Base-by-base conservation (phyloP, 1,284 basidiomycete genomes). In the Phlebopus sp. region DNA sequence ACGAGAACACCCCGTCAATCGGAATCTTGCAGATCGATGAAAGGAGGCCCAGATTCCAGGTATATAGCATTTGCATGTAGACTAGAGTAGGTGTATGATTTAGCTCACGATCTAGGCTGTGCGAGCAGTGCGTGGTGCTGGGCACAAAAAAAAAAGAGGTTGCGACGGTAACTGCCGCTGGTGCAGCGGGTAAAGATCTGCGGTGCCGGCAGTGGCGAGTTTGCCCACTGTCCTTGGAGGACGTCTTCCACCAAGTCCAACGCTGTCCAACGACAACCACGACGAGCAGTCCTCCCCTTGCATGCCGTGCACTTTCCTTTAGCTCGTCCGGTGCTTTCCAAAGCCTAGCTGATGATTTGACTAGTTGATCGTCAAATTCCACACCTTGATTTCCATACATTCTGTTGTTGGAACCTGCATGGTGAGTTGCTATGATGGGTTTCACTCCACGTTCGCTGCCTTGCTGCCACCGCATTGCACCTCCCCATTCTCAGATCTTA, bases 381-480 rank as follows among this genome's bases (percentile, higher is more conserved):
- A 37, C 37, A 23, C 18, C 21, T 42, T 46, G 37, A n/a, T 47
- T 36, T 47, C 31, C 17, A 13, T 49, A 34, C 44, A 44, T 39
- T 41, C 44, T 47, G 36, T 34, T 47, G 31, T 38, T 54, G 49
- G 48, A 47, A 48, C 53, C 52, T 61, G 55, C 44, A 57, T 55
- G 59, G 66, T 68, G 40, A 64, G 64, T 56, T 31, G 19, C 37
- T 43, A 29, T 47, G 17, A 36, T 49, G 43, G 21, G 21, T 45
- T 49, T 50, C 45, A 44, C 36, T 32, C n/a, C 62, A 55, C 54
- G 60, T 67, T 63, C 56, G 56, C 55, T 49, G 59, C 71, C 72
- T 73, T 63, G 61, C 64, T 52, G 54, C 55, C 48, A 55, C 69
- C 68, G 61, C 73, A 56, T 71, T 74, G 67, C 59, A 34, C 45